Conservation (phyloP, 176 grass and related monocot genomes). For the Thinopyrum elongatum region DNA sequence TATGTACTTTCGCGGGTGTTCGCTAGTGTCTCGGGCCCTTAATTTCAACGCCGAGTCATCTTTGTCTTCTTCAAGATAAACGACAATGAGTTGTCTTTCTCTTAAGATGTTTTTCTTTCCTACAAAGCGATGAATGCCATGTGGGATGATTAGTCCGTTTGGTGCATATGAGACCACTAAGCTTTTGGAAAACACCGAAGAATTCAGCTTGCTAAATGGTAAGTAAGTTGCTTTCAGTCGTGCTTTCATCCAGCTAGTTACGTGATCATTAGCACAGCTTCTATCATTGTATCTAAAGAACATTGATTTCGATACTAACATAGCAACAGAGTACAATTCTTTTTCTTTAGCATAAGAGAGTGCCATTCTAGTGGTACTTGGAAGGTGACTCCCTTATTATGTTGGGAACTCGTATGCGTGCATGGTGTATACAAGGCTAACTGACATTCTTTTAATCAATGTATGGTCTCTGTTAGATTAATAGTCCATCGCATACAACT, state of each 20-base stretch:
- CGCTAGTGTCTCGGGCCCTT: not conserved
- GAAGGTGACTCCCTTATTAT: too few relatives aligned
- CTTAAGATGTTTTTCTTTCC: not conserved
- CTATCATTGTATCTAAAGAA: not conserved
- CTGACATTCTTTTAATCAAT: too few relatives aligned
- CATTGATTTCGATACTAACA: not conserved
- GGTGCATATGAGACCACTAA: not conserved
- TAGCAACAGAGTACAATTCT: not conserved
- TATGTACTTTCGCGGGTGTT: not conserved
- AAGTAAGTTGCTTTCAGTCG: not conserved
- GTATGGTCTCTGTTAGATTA: too few relatives aligned
- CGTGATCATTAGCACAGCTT: not conserved
- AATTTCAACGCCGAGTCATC: not conserved
- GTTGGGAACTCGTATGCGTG: too few relatives aligned
- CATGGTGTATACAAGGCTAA: too few relatives aligned
- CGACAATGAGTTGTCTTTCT: not conserved
- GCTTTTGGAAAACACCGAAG: not conserved
- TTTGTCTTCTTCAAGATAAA: not conserved
- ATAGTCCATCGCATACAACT: too few relatives aligned
- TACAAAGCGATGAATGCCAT: not conserved
- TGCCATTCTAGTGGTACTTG: too few relatives aligned
- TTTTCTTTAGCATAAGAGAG: too few relatives aligned
- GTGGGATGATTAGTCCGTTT: not conserved
- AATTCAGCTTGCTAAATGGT: not conserved
- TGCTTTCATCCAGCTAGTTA: not conserved